Evolutionary conservation across 192 early-diverging fungal genomes (phyloP).

Genomic region (Coemansia sp.): DNA sequence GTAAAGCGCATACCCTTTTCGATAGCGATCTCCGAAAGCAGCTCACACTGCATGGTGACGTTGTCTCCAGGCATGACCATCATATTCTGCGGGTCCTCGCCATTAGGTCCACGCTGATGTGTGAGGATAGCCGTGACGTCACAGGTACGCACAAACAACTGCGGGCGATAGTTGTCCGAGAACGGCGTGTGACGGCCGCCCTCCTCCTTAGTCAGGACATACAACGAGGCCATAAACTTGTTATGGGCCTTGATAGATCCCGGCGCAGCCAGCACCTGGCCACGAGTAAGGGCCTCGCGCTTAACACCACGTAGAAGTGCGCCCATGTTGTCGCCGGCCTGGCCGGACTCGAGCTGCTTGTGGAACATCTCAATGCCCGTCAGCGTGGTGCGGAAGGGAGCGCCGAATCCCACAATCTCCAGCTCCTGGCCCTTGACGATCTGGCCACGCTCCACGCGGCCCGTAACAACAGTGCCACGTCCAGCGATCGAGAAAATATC

Average conservation of each 20-base stretch:
- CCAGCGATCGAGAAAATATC: slow-evolving; percentile 98
- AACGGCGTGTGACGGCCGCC: slow-evolving; percentile 98
- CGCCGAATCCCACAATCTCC: slow-evolving; percentile 94
- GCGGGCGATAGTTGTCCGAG: slow-evolving; percentile 95
- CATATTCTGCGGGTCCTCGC: slow-evolving; percentile 87
- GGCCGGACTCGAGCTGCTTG: slow-evolving; percentile 96
- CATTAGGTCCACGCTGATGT: slow-evolving; percentile 65
- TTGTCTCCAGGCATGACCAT: slow-evolving; percentile 99
- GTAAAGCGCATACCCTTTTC: slow-evolving; percentile 97
- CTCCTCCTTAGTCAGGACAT: slow-evolving; percentile 96
- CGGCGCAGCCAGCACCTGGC: slow-evolving; percentile 89
- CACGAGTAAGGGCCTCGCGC: slow-evolving; percentile 93
- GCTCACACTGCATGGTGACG: slow-evolving; percentile 84
- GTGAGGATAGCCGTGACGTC: slow-evolving; percentile 89
- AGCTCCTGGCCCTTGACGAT: slow-evolving; percentile 93
- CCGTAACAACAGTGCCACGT: slow-evolving; percentile 94
- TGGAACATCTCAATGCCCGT: slow-evolving; percentile 99
- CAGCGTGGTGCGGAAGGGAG: slow-evolving; percentile 85
- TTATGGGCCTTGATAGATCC: slow-evolving; percentile 94
- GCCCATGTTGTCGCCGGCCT: slow-evolving; percentile 99
- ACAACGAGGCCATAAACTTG: slow-evolving; percentile 90
- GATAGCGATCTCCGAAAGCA: slow-evolving; percentile 78
- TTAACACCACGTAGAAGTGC: slow-evolving; percentile 95
- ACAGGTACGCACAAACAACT: slow-evolving; percentile 93
- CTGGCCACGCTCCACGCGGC: slow-evolving; percentile 91